These are phyloP conservation scores for Nectriaceae sp. DNA, from an alignment of 2,329 filamentous ascomycete genomes.

Conservation along the genomic window DNA sequence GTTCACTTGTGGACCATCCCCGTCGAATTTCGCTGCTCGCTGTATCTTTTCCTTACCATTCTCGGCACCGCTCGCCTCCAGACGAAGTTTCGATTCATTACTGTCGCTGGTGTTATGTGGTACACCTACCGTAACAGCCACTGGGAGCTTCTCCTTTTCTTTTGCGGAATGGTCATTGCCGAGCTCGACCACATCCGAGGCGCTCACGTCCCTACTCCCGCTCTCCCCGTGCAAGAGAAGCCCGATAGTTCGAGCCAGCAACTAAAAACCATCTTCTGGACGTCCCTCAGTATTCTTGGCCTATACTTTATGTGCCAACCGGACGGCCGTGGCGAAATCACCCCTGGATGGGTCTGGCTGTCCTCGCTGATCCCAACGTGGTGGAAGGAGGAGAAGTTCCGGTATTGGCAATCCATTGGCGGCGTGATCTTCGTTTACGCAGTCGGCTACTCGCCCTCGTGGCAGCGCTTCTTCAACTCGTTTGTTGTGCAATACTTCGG, in stretches of 20 bases:
- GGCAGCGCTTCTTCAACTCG: conserved; percentile 54
- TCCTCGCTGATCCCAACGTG: conserved; percentile 49
- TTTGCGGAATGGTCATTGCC: conserved; percentile 55
- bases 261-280: conserved; percentile 34
- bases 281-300: conserved; percentile 45
- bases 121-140: conserved; percentile 50
- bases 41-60: conserved; percentile 57
- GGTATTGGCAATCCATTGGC: conserved; percentile 59
- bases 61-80: conserved; percentile 51
- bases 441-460: conserved; percentile 46
- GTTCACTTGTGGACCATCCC: conserved; percentile 66
- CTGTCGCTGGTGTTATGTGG: conserved; percentile 42
- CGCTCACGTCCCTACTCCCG: conserved; percentile 40
- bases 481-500: conserved; percentile 58
- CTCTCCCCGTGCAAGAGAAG: conserved; percentile 25
- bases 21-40: conserved; percentile 59
- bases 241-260: neutral
- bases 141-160: conserved; percentile 59
- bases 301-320: conserved; percentile 53
- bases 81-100: conserved; percentile 42
- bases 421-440: conserved; percentile 54
- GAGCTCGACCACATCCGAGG: conserved; percentile 54
- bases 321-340: conserved; percentile 43
- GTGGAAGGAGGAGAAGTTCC: conserved; percentile 50
- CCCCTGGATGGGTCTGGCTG: conserved; percentile 55